A percentile compares a stretch with the other conserved stretches of the same genome.
These are phyloP conservation scores for Spergularia azorica DNA, from an alignment of 179 eudicot species.

Conservation along the genomic window DNA sequence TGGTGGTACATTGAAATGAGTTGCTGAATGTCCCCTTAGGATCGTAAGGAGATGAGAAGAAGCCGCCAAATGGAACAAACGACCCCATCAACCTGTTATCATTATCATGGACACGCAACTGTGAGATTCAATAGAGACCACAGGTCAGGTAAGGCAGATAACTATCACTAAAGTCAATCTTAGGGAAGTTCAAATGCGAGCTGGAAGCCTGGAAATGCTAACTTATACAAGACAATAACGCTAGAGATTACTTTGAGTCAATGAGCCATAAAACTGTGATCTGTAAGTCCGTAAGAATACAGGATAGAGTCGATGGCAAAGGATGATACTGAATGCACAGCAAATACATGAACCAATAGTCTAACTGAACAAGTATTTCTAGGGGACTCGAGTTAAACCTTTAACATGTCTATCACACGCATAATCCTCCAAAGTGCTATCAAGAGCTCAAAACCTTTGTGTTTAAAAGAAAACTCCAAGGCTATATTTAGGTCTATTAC, in stretches of 20 bases:
- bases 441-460: too few relatives aligned
- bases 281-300: background rate
- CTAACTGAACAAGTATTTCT: background rate
- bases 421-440: too few relatives aligned
- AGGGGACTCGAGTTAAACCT: background rate
- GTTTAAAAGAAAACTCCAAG: too few relatives aligned
- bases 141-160: conserved; percentile 19
- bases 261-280: background rate
- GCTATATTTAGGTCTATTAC: too few relatives aligned
- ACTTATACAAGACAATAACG: background rate
- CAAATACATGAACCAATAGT: too few relatives aligned
- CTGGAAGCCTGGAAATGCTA: background rate
- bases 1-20: conserved; percentile 34
- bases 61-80: conserved; percentile 95
- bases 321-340: too few relatives aligned
- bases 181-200: background rate
- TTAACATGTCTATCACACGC: background rate
- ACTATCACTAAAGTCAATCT: background rate
- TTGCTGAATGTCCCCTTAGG: conserved; percentile 30
- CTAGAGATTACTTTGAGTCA: background rate
- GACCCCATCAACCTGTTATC: conserved; percentile 86
- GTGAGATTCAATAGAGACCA: conserved; percentile 30
- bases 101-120: conserved; percentile 36
- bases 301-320: too few relatives aligned
- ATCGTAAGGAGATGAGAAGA: conserved; percentile 64